A percentile compares a stretch with the other conserved stretches of the same genome.
These are phyloP conservation scores for Trichoderma sp. DNA, from an alignment of 2,329 filamentous ascomycete species.

Conservation along the genomic window DNA sequence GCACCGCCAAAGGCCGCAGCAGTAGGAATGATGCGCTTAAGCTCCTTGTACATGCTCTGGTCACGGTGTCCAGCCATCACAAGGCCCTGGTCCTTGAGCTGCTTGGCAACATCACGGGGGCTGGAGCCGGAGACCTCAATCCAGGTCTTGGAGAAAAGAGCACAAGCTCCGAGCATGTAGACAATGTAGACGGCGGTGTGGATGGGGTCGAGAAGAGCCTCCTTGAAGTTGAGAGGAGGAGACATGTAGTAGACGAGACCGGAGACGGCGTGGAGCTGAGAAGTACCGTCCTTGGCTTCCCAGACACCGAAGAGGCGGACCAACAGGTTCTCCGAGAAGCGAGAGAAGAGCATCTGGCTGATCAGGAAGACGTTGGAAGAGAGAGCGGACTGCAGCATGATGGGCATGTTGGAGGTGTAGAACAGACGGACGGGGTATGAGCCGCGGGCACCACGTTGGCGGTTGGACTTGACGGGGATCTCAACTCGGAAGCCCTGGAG, in stretches of 20 bases:
- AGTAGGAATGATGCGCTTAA: slow-evolving; percentile 98
- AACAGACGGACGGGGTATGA: slow-evolving; percentile 98
- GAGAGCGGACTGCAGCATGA: slow-evolving; percentile 98
- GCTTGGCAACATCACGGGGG: slow-evolving; percentile 97
- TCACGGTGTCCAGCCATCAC: slow-evolving; percentile 99
- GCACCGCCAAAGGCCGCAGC: slow-evolving; percentile 98
- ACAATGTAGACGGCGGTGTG: slow-evolving; percentile 94
- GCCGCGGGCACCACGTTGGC: slow-evolving; percentile 97
- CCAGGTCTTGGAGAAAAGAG: slow-evolving; percentile 99
- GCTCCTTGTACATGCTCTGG: slow-evolving; percentile 99
- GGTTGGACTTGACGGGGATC: slow-evolving; percentile 98
- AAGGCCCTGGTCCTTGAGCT: slow-evolving; percentile 98
- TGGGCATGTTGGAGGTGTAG: slow-evolving; percentile 99
- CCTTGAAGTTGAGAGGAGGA: slow-evolving; percentile 94
- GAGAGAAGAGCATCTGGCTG: slow-evolving; percentile 98
- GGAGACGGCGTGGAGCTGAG: slow-evolving; percentile 90
- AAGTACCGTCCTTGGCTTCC: slow-evolving; percentile 95
- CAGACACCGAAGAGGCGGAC: slow-evolving; percentile 97
- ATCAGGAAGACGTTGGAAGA: slow-evolving; percentile 99
- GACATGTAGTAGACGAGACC: slow-evolving; percentile 99
- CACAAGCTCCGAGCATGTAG: slow-evolving; percentile 98
- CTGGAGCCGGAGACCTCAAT: slow-evolving; percentile 98
- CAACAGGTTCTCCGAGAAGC: slow-evolving; percentile 98
- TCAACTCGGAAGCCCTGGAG: slow-evolving; percentile 99
- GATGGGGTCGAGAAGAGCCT: slow-evolving; percentile 93